A percentile compares a stretch with the other conserved stretches of the same genome.
phyloP scores from a whole-genome alignment of 2,329 filamentous ascomycete species.

The Rhytidhysteron rufulum region DNA sequence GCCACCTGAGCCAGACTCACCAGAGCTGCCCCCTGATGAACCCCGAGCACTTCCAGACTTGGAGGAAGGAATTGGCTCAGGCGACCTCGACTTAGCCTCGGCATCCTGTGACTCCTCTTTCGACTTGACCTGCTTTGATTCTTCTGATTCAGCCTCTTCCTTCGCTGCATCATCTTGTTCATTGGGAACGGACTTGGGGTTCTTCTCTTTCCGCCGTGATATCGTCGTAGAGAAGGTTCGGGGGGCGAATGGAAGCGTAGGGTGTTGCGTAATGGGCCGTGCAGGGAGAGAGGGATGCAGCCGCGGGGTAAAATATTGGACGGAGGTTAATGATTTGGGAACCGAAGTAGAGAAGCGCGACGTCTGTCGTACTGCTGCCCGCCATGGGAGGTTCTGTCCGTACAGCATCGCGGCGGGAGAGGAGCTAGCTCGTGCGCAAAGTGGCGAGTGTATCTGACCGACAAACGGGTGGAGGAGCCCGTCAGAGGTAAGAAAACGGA shows the following conservation, averaged over 20 bases:
- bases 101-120: slow-evolving; percentile 40
- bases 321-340: slow-evolving; percentile 19
- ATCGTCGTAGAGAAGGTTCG: slow-evolving; percentile 39
- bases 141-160: slow-evolving; percentile 39
- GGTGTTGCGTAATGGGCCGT: slow-evolving; percentile 26
- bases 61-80: slow-evolving; percentile 50
- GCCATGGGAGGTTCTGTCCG: slow-evolving; percentile 63
- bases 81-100: slow-evolving; percentile 45
- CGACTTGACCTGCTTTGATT: slow-evolving; percentile 36
- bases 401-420: slow-evolving; percentile 51
- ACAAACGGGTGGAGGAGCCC: neutral
- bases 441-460: too few species aligned
- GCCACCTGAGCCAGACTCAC: slow-evolving; percentile 43
- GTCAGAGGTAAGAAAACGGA: too few species aligned
- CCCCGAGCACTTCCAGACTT: slow-evolving; percentile 55
- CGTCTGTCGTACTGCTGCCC: slow-evolving; percentile 54
- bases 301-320: too few species aligned
- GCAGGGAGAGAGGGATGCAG: too few species aligned
- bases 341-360: slow-evolving; percentile 38
- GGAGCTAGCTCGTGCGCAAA: too few species aligned
- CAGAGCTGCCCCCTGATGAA: slow-evolving; percentile 53
- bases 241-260: slow-evolving; percentile 27
- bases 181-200: slow-evolving; percentile 46
- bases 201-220: slow-evolving; percentile 54
- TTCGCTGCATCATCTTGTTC: slow-evolving; percentile 45